Base-by-base conservation (phyloP, 148 eudicot genomes). In the Selenicereus undatus region DNA sequence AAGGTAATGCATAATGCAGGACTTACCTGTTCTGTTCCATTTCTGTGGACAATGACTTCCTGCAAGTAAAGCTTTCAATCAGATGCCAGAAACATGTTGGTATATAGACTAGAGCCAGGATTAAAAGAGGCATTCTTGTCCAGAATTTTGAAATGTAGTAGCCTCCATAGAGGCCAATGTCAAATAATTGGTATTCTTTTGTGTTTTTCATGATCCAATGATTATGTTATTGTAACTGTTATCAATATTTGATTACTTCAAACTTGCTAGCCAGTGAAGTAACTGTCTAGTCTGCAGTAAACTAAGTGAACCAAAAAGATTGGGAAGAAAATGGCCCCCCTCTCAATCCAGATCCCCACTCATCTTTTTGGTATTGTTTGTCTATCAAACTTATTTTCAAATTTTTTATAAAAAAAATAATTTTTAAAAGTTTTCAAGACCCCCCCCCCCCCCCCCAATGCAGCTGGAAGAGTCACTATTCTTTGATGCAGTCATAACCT, bases 11-110 rank as follows among this genome's bases (percentile, higher is more conserved):
- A 17, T 48, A 42, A 66, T 29, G 6, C 20, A 7, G 58, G 68
- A 82, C 87, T 76, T 90, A 85, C 97, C 87, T 83, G 88, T 80
- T 90, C 92, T 29, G 62, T 18, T 78, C 93, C 92, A 83, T 88
- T 90, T 81, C 36, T 89, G 29, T 73, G 75, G 75, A 29, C 24
- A 65, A 93, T 89, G 77, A 90, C 80, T 48, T 93, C 98, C 97
- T 93, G 90, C 81, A 76, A 80, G 58, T 60, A 82, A 82, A 35
- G 50, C 74, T 16, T 58, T 73, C 29, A 52, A 27, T 85, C 45
- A 91, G 82, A 86, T 75, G 50, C 30, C 78, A 76, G 16, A 71
- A 77, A 66, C 75, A 32, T 20, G 43, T 21, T 48, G 77, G 43
- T 12, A 75, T 39, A 72, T 73, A 69, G 20, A 29, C 20, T 14